Evolutionary conservation across 441 rosid genomes (phyloP).

Genomic region (Melastoma candidum): DNA sequence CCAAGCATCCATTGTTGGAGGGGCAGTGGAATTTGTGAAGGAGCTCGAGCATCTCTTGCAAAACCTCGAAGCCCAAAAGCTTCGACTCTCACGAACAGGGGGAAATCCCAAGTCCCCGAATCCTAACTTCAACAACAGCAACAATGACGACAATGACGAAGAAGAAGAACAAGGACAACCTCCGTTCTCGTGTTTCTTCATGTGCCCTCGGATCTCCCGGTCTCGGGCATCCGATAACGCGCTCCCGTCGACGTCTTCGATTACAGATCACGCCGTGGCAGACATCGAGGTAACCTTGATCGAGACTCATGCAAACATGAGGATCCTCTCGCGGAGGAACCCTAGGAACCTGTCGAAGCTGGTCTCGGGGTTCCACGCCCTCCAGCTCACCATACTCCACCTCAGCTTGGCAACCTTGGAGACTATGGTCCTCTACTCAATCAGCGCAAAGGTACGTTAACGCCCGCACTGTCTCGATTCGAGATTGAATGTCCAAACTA

Average conservation of each 20-base stretch:
- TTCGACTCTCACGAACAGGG: conserved; percentile 22
- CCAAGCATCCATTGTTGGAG: conserved; percentile 85
- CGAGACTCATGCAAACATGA: conserved; percentile 72
- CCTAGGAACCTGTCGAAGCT: conserved; percentile 46
- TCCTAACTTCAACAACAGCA: neutral
- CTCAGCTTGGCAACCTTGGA: conserved; percentile 55
- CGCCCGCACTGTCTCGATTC: too few relatives aligned
- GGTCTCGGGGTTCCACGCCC: conserved; percentile 52
- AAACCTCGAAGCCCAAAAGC: conserved; percentile 60
- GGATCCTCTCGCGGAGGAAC: conserved; percentile 50
- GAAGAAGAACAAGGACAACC: conserved; percentile 1
- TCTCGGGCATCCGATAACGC: conserved; percentile 37
- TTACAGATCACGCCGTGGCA: conserved; percentile 22
- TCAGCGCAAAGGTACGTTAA: conserved; percentile 67
- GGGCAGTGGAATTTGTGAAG: conserved; percentile 84
- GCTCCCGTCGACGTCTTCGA: too few relatives aligned
- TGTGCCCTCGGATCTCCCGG: conserved; percentile 40
- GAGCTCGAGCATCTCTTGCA: conserved; percentile 67
- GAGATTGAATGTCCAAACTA: neutral
- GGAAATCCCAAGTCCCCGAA: too few relatives aligned
- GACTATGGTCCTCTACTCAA: conserved; percentile 57
- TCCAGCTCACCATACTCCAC: conserved; percentile 70
- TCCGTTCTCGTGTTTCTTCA: conserved; percentile 20
- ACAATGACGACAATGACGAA: conserved; percentile 6
- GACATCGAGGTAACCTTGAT: conserved; percentile 74